Conservation (phyloP, 106 monocot species). For the Phalaenopsis equestris region DNA sequence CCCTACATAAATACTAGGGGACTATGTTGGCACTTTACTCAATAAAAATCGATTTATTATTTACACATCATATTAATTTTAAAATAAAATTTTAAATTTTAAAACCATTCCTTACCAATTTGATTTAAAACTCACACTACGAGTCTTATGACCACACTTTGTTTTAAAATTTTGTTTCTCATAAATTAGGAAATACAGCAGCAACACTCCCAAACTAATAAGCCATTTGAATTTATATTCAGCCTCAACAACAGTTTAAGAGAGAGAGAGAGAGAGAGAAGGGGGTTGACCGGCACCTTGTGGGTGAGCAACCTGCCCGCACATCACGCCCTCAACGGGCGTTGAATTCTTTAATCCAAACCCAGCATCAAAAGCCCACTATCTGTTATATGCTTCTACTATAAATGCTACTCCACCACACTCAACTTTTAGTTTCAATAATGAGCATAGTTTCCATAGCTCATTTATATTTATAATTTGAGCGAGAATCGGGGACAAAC, state of each 20-base stretch:
- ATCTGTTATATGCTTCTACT: background rate
- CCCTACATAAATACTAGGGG: no score
- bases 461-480: background rate
- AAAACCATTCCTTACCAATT: no score
- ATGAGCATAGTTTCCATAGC: background rate
- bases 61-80: no score
- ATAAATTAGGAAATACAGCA: no score
- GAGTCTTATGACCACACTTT: no score
- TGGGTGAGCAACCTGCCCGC: constrained; percentile 69
- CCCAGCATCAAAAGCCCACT: constrained; percentile 29
- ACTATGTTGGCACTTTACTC: no score
- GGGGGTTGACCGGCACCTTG: constrained; percentile 53
- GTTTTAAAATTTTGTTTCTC: no score
- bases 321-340: constrained; percentile 43
- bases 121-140: no score
- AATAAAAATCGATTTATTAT: no score
- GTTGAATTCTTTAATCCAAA: constrained; percentile 73
- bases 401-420: background rate
- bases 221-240: background rate
- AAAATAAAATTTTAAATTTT: no score
- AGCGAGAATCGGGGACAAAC: background rate
- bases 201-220: background rate
- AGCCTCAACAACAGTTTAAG: no score
- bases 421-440: background rate
- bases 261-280: constrained; percentile 8